A percentile compares a stretch with the other conserved stretches of the same genome.
Conservation (phyloP, 306 rosid genomes). For the Quercus alba region DNA sequence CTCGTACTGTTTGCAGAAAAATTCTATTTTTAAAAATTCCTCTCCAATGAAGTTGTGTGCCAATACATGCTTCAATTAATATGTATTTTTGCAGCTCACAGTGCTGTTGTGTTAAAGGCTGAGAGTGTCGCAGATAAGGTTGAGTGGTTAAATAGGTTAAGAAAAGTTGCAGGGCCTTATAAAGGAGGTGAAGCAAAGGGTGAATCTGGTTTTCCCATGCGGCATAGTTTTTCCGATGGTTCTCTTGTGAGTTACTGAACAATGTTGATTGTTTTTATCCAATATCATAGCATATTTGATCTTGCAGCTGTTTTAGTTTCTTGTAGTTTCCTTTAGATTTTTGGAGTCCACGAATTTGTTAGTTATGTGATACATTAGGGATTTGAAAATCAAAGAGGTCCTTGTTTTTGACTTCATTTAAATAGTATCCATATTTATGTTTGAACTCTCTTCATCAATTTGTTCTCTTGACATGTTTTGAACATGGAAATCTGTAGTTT, state of each 20-base stretch:
- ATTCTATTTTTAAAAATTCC: neutral
- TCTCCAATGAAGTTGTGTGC: constrained; percentile 1
- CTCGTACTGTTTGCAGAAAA: neutral
- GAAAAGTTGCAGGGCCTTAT: constrained; percentile 32
- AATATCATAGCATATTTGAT: constrained; percentile 6
- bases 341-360: too few species aligned
- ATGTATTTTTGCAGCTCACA: constrained; percentile 49
- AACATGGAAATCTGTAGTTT: too few species aligned
- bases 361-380: too few species aligned
- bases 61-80: constrained; percentile 1
- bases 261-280: constrained; percentile 4
- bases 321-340: too few species aligned
- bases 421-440: too few species aligned
- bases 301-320: neutral
- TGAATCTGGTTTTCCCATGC: constrained; percentile 42
- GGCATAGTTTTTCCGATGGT: constrained; percentile 62
- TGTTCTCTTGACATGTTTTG: too few species aligned
- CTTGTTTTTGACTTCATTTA: too few species aligned
- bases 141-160: constrained; percentile 57
- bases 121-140: constrained; percentile 52
- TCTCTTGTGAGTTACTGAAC: constrained; percentile 41
- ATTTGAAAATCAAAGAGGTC: too few species aligned
- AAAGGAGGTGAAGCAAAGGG: constrained; percentile 45
- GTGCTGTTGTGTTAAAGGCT: constrained; percentile 53
- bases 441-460: too few species aligned